Evolutionary conservation across 148 eudicot species (phyloP).

Genomic region (Rhododendron henanense): DNA sequence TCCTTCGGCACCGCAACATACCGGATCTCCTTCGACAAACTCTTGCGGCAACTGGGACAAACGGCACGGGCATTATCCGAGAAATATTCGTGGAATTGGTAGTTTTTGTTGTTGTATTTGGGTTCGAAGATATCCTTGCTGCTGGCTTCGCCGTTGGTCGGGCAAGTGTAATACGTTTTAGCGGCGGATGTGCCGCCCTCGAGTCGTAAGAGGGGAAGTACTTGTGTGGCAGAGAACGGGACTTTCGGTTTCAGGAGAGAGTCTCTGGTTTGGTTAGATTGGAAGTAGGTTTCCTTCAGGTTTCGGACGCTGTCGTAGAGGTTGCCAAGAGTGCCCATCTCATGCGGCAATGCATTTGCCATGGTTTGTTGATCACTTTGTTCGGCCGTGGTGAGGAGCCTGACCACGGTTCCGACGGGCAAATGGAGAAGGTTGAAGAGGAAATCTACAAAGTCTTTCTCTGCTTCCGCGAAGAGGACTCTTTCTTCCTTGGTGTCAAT

Average conservation of each 20-base stretch:
- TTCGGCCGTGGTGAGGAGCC: background rate
- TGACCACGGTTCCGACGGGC: constrained; percentile 21
- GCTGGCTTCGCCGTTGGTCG: background rate
- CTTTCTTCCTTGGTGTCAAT: constrained; percentile 6
- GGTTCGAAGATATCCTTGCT: no score
- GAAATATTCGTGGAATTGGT: background rate
- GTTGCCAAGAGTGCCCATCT: constrained; percentile 8
- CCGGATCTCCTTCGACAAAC: background rate
- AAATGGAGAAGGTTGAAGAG: constrained; percentile 24
- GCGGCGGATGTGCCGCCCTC: background rate
- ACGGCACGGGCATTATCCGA: background rate
- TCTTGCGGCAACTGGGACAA: background rate
- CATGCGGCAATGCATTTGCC: background rate
- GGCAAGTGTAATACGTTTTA: background rate
- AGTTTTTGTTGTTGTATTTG: no score
- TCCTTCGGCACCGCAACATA: background rate
- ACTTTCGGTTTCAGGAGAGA: background rate
- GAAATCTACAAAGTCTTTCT: constrained; percentile 25
- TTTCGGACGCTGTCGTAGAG: constrained; percentile 15
- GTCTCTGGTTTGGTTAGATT: background rate
- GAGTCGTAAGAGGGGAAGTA: background rate
- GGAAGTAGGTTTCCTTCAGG: constrained; percentile 8
- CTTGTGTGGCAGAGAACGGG: background rate
- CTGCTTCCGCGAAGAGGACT: constrained; percentile 33
- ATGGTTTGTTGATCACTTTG: background rate